Evolutionary conservation across 371 early-diverging fungal genomes (phyloP).

Genomic region (Zopfochytrium polystomum): DNA sequence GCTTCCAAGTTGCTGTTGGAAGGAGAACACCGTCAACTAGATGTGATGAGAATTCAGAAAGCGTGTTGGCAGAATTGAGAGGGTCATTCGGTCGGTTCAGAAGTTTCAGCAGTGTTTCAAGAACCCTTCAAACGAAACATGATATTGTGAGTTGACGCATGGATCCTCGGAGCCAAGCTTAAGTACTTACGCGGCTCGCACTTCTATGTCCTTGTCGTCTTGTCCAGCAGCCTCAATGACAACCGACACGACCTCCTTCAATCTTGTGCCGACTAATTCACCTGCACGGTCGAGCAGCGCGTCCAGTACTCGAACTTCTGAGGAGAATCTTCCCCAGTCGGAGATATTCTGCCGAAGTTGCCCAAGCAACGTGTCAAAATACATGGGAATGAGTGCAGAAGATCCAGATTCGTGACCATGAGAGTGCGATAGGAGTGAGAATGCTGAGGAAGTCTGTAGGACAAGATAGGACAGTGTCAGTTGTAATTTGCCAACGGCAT

Average conservation of each 20-base stretch:
- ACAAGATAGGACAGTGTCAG: not conserved
- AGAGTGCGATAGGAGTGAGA: constrained; percentile 5
- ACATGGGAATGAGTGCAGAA: constrained; percentile 14
- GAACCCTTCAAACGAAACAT: constrained; percentile 7
- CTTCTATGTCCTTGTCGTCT: constrained; percentile 44
- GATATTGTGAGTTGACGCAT: not conserved
- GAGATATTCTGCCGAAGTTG: not conserved
- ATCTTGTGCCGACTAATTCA: constrained; percentile 18
- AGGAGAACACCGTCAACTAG: not conserved
- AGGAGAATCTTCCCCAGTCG: constrained; percentile 41
- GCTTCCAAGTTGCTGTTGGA: not conserved
- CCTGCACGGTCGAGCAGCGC: constrained; percentile 31
- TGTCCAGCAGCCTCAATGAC: no score
- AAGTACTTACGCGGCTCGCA: constrained; percentile 33
- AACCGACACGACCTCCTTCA: constrained; percentile 33
- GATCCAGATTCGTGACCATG: not conserved
- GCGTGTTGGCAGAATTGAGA: constrained; percentile 20
- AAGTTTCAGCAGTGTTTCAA: constrained; percentile 22
- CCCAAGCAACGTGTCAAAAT: constrained; percentile 21
- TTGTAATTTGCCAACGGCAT: not conserved
- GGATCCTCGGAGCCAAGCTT: constrained; percentile 1
- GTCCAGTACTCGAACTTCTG: constrained; percentile 36
- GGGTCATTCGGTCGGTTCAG: constrained; percentile 9
- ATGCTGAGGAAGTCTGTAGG: constrained; percentile 9
- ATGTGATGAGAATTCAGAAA: constrained; percentile 3